Percentiles rank a stretch among this genome's conserved stretches.
Conservation (phyloP, 768 basidiomycete genomes). For the Tulasnella sp. region DNA sequence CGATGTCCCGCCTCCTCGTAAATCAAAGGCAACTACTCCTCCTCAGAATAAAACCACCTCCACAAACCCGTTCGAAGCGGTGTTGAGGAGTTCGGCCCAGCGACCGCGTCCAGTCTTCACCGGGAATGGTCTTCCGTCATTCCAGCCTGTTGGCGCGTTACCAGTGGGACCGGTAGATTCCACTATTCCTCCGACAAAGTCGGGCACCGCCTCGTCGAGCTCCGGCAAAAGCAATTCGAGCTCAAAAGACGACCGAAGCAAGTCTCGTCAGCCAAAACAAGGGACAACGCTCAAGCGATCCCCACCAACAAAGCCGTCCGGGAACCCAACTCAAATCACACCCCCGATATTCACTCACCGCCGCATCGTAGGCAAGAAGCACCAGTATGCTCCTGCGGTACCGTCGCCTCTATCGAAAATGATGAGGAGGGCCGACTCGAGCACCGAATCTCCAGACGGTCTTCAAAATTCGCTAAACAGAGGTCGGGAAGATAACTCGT, state of each 20-base stretch:
- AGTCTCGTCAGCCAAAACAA: background rate
- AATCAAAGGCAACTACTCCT: background rate
- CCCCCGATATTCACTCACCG: slow-evolving; percentile 14
- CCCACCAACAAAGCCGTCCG: slow-evolving; percentile 3
- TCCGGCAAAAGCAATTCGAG: background rate
- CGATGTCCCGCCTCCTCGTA: background rate
- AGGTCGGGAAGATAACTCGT: background rate
- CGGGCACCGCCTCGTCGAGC: background rate
- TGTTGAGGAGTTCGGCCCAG: slow-evolving; percentile 18
- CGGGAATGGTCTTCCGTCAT: slow-evolving; percentile 3
- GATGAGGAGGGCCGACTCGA: background rate
- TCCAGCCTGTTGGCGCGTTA: background rate
- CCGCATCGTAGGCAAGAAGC: slow-evolving; percentile 20
- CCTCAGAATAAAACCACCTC: no score
- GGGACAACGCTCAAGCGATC: background rate
- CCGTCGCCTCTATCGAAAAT: slow-evolving; percentile 19
- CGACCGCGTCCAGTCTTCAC: slow-evolving; percentile 4
- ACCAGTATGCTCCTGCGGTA: slow-evolving; percentile 21
- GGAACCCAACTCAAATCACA: background rate
- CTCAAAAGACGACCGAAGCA: background rate
- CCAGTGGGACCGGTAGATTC: background rate
- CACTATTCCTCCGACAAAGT: background rate
- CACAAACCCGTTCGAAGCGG: slow-evolving; percentile 19
- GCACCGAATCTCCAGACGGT: background rate
- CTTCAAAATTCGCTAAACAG: background rate